Evolutionary conservation across 176 grass and related monocot genomes (phyloP).

Genomic region (Carex cristatella): DNA sequence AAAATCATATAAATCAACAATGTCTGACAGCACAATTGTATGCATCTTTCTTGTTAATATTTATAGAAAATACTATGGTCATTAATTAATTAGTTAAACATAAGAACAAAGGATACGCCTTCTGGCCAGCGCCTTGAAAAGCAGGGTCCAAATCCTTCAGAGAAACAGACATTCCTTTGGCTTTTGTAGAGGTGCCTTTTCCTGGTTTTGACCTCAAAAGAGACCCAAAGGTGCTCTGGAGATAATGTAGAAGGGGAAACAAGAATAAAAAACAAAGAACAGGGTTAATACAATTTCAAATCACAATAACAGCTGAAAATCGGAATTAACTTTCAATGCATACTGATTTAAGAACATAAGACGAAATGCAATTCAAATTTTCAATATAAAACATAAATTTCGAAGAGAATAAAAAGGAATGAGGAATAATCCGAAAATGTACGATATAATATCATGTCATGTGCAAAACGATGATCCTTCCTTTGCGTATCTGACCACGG

Average conservation of each 20-base stretch:
- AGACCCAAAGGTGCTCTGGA: slow-evolving; percentile 27
- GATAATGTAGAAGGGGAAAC: neutral
- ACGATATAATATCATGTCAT: neutral
- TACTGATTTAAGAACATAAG: neutral
- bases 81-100: neutral
- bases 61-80: neutral
- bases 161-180: slow-evolving; percentile 52
- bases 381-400: neutral
- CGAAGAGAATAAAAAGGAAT: neutral
- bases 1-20: slow-evolving; percentile 19
- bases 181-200: slow-evolving; percentile 26
- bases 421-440: slow-evolving; percentile 4
- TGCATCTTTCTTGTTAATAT: neutral
- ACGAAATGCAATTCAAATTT: neutral
- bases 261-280: neutral
- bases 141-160: slow-evolving; percentile 82
- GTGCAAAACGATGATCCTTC: slow-evolving; percentile 1
- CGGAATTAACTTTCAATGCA: neutral
- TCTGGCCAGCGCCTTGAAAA: slow-evolving; percentile 69
- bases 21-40: neutral
- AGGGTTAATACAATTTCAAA: neutral
- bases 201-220: slow-evolving; percentile 42
- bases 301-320: neutral
- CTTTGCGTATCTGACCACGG: neutral
- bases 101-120: slow-evolving; percentile 68